These are phyloP conservation scores for Sungouiozyma ichnusensis DNA, from an alignment of 805 yeast genomes.

Conservation along the genomic window DNA sequence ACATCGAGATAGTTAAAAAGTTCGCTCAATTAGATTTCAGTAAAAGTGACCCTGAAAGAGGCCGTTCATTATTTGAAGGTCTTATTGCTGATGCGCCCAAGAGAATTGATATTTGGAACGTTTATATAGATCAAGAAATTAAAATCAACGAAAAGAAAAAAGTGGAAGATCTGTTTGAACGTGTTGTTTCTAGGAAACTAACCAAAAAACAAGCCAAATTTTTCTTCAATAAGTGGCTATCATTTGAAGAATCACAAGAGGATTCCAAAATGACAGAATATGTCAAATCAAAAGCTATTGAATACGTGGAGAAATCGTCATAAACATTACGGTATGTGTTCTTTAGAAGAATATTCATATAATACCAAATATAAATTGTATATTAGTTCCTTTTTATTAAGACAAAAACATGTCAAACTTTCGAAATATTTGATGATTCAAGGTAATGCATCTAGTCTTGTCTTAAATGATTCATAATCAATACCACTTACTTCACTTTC, in stretches of 20 bases:
- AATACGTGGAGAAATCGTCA: conserved; percentile 39
- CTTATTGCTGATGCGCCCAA: conserved; percentile 81
- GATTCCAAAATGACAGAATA: conserved; percentile 66
- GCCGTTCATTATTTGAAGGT: conserved; percentile 90
- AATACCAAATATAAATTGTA: background rate
- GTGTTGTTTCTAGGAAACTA: conserved; percentile 57
- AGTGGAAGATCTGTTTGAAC: conserved; percentile 72
- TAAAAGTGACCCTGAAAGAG: conserved; percentile 89
- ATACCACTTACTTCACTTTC: conserved; percentile 41
- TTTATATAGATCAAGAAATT: conserved; percentile 87
- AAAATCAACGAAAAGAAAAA: conserved; percentile 55
- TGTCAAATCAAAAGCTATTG: conserved; percentile 85
- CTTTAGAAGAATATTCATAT: background rate
- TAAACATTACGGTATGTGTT: background rate
- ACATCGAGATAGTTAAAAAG: conserved; percentile 71
- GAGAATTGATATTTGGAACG: conserved; percentile 90
- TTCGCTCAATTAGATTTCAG: conserved; percentile 82
- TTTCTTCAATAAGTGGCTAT: conserved; percentile 88
- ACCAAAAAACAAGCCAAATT: conserved; percentile 86
- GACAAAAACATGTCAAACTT: too few species aligned
- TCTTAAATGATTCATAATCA: conserved; percentile 33
- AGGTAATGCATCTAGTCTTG: conserved; percentile 2
- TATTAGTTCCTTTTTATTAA: background rate
- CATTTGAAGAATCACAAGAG: conserved; percentile 58
- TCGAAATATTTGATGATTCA: too few species aligned